Base-by-base conservation (phyloP, 1,139 yeast genomes). In the Saccharomyces hybrid region DNA sequence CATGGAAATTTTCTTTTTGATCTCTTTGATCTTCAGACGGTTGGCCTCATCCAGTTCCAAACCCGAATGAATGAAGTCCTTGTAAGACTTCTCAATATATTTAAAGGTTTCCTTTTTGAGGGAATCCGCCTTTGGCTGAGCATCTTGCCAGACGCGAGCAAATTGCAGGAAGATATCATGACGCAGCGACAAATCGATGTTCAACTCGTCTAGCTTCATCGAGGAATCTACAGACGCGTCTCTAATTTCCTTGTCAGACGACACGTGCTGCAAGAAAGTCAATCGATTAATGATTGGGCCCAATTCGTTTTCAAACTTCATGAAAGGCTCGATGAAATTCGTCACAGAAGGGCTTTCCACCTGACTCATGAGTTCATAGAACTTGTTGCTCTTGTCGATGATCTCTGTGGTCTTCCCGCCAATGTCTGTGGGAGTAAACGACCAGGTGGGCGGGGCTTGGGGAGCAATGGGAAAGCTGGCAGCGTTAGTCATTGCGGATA, bases 171-270 rank as follows among this genome's bases (percentile, higher is more conserved):
- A 88, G 13, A 88, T 83, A 62, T 88, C 96, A 54, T 76, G 80
- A 68, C 96, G 81, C 58, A 81, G 72, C 25, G 79, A 77, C 31
- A 86, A 78, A 61, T 86, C 95, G 63, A 87, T 84, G 11, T 77
- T 71, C 61, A 75, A 80, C 50, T 82, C 78, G 52, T 80, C 77
- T 47, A 85, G 69, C 54, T 75, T 64, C 65, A 82, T 80, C 58
- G 83, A 85, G 1, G 88, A 85, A 58, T 79, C 75, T 47, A 78
- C 78, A 1, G 91, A 82, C 2, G 90, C 89, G 59, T 86, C 88
- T 63, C 96, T 79, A 41, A 86, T 66, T 11, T 71, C 80, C 63
- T 83, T 80, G 59, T 79, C 76, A 13, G 82, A 64, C 2, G 91
- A 83, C 16, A 88, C 91, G 61, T 84, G 82, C 68, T 82, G 88